Conservation (phyloP, 148 eudicot species). For the Rheum nobile region DNA sequence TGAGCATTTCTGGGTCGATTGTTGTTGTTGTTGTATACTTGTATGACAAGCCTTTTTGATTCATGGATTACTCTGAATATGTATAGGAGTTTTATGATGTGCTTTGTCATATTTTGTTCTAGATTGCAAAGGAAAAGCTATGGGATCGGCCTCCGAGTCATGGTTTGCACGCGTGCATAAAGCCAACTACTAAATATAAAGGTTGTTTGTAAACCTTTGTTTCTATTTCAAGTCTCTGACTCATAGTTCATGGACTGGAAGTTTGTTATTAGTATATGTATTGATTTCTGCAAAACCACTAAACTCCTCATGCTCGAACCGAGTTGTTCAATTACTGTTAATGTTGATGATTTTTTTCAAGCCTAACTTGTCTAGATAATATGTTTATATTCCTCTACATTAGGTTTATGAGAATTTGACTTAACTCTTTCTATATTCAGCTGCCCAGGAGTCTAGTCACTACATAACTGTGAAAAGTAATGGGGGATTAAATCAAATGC, state of each 20-base stretch:
- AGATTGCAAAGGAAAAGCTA: conserved; percentile 33
- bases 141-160: conserved; percentile 38
- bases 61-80: background rate
- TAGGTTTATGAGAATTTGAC: background rate
- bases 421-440: conserved; percentile 26
- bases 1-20: background rate
- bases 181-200: conserved; percentile 57
- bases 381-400: background rate
- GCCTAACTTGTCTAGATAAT: background rate
- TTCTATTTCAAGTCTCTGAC: background rate
- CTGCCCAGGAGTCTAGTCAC: conserved; percentile 34
- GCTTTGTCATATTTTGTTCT: conserved; percentile 9
- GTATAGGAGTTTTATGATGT: background rate
- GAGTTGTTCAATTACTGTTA: background rate
- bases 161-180: conserved; percentile 50
- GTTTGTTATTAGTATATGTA: background rate
- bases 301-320: too few species aligned
- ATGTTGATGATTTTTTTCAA: background rate
- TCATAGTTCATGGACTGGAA: background rate
- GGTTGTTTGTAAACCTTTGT: conserved; percentile 23
- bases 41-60: background rate
- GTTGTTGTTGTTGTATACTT: background rate
- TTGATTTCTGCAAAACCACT: background rate
- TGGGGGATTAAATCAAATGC: conserved; percentile 95
- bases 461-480: conserved; percentile 80